These are phyloP conservation scores for Colletotrichum musicola DNA, from an alignment of 2,329 filamentous ascomycete species.

Conservation along the genomic window DNA sequence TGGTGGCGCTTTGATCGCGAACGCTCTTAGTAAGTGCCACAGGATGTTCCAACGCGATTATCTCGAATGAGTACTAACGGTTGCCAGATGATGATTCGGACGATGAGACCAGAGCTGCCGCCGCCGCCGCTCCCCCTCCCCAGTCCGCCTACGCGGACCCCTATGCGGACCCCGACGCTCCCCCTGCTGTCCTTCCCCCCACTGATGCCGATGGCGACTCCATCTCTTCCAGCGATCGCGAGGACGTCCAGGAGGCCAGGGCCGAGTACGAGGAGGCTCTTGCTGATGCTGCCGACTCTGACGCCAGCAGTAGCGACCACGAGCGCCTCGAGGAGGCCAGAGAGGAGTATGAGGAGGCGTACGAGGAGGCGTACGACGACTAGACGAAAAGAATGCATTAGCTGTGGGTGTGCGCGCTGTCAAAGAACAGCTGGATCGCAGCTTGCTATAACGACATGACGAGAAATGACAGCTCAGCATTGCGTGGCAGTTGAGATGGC, in stretches of 20 bases:
- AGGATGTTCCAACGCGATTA: neutral
- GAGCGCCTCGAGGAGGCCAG: constrained; percentile 66
- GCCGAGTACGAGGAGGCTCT: constrained; percentile 60
- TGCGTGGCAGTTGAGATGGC: constrained; percentile 30
- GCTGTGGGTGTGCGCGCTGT: constrained; percentile 10
- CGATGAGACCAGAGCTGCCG: constrained; percentile 36
- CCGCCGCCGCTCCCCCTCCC: constrained; percentile 28
- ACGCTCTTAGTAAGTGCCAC: constrained; percentile 64
- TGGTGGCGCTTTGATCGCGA: constrained; percentile 69
- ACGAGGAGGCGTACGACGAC: constrained; percentile 57
- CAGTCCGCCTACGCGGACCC: constrained; percentile 38
- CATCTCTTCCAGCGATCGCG: constrained; percentile 57
- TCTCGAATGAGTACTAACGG: neutral
- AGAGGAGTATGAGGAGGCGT: constrained; percentile 63
- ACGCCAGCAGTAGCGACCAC: constrained; percentile 63
- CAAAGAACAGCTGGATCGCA: neutral
- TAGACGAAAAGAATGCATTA: constrained; percentile 1
- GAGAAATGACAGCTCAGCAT: constrained; percentile 32
- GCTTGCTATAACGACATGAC: constrained; percentile 33
- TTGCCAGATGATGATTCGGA: constrained; percentile 36
- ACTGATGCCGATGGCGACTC: constrained; percentile 57
- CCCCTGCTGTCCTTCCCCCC: constrained; percentile 52
- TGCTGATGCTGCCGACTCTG: constrained; percentile 53
- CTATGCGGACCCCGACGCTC: constrained; percentile 41
- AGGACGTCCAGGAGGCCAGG: constrained; percentile 56